These are phyloP conservation scores for Paraglomus occultum DNA, from an alignment of 192 early-diverging fungal species.

Conservation along the genomic window DNA sequence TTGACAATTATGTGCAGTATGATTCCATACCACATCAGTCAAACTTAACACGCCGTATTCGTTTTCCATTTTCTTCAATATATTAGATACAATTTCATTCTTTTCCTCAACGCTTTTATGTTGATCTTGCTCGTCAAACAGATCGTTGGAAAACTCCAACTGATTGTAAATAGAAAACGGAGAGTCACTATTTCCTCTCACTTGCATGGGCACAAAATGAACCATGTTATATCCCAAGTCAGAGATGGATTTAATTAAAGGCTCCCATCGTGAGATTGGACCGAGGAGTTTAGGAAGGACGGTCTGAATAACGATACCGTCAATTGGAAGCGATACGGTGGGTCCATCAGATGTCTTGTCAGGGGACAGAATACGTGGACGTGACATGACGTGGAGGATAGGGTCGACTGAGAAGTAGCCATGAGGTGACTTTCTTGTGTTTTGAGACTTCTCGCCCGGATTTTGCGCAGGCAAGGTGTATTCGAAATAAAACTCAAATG, in stretches of 20 bases:
- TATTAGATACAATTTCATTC: constrained; percentile 53
- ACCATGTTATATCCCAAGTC: constrained; percentile 96
- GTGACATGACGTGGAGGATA: constrained; percentile 55
- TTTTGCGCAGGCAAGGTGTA: constrained; percentile 42
- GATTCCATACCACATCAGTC: constrained; percentile 99
- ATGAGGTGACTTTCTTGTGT: constrained; percentile 40
- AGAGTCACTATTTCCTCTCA: constrained; percentile 89
- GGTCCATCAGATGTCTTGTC: constrained; percentile 25
- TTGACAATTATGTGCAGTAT: constrained; percentile 90
- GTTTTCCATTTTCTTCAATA: constrained; percentile 55
- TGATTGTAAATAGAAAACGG: constrained; percentile 98
- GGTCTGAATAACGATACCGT: constrained; percentile 87
- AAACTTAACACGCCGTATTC: constrained; percentile 72
- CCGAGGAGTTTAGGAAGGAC: constrained; percentile 98
- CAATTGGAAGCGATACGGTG: constrained; percentile 65
- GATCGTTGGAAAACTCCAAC: constrained; percentile 81
- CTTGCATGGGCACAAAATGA: constrained; percentile 94
- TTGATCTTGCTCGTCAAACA: constrained; percentile 67
- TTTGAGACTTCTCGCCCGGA: constrained; percentile 3
- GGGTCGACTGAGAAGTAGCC: constrained; percentile 90
- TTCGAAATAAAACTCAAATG: constrained; percentile 86
- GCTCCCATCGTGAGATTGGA: constrained; percentile 69
- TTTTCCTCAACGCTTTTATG: constrained; percentile 57
- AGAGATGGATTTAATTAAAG: constrained; percentile 66
- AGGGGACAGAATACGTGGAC: constrained; percentile 6